phyloP scores from a whole-genome alignment of 306 rosid genomes.

The Vigna angularis region DNA sequence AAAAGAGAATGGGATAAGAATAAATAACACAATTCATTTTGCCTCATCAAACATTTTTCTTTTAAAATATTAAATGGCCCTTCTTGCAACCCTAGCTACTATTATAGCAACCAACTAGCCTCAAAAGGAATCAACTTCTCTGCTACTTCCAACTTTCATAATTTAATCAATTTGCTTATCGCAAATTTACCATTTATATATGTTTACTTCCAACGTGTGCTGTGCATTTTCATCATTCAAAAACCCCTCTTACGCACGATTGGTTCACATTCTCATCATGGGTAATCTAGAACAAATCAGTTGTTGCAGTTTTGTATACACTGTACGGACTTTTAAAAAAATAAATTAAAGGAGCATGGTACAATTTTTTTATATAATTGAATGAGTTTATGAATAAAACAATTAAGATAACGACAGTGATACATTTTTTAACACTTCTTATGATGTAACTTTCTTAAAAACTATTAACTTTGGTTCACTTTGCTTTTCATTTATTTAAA shows the following conservation, averaged over 20 bases:
- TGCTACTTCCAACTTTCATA: background rate
- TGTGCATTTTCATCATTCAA: background rate
- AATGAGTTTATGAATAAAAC: too few relatives aligned
- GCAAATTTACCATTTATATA: background rate
- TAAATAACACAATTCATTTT: conserved; percentile 30
- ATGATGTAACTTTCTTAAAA: too few relatives aligned
- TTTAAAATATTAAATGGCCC: conserved; percentile 20
- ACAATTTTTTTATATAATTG: too few relatives aligned
- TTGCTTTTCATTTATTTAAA: too few relatives aligned
- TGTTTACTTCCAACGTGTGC: background rate
- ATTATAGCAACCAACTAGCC: conserved; percentile 1
- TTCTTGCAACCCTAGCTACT: conserved; percentile 3
- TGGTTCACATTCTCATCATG: too few relatives aligned
- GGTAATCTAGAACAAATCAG: too few relatives aligned
- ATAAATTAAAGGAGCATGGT: too few relatives aligned
- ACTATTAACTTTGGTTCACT: too few relatives aligned
- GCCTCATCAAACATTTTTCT: background rate
- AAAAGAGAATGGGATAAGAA: conserved; percentile 40
- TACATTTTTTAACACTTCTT: too few relatives aligned
- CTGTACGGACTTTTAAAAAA: too few relatives aligned
- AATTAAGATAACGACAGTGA: too few relatives aligned
- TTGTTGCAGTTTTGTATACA: too few relatives aligned
- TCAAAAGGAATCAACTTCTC: conserved; percentile 3
- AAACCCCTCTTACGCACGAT: background rate
- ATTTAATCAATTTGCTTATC: background rate